Evolutionary conservation across 495 filamentous ascomycete genomes (phyloP), one percentile per base, ranked within the genome.

Genomic region (Hypoxylon intermedium): DNA sequence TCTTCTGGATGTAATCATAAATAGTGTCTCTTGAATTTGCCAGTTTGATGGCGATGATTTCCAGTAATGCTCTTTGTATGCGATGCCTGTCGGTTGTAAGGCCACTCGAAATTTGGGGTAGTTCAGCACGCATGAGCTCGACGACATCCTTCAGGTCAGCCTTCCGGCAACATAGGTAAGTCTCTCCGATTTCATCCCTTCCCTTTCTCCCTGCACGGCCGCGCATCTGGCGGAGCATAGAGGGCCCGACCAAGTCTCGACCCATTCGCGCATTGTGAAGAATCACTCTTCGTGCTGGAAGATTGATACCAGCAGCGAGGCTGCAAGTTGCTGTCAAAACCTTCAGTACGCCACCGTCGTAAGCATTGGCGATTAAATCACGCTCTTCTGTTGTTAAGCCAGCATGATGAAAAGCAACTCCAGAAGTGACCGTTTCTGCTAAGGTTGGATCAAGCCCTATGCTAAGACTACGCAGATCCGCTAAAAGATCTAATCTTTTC

Each of bases 231-330:
- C 89, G 83, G 7, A 87, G 46, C 89, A 67, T 89, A 18, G 90
- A 84, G 2, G 90, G 89, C 0, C 87, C 88, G 31, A 92, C 84
- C 19, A 92, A 74, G 41, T 92, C 87, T 15, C 87, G 81, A 6
- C 90, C 90, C 89, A 92, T 92, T 12, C 87, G 79, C 23, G 86
- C 89, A 20, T 85, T 86, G 65, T 91, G 87, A 23, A 94, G 82
- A 31, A 94, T 91, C 2, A 94, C 90, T 61, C 90, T 76, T 59
- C 90, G 77, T 9, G 90, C 90, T 5, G 80, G 80, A 36, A 90
- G 77, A 72, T 94, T 94, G 37, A 94, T 89, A 9, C 90, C 90
- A 33, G 90, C 90, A n/a, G 90, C 89, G 53, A 94, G 84, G 58
- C 88, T 91, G 55, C 89, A 91, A 11, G 90, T 94, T 15, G 90